phyloP scores from a whole-genome alignment of 306 rosid genomes.

The Morella rubra region DNA sequence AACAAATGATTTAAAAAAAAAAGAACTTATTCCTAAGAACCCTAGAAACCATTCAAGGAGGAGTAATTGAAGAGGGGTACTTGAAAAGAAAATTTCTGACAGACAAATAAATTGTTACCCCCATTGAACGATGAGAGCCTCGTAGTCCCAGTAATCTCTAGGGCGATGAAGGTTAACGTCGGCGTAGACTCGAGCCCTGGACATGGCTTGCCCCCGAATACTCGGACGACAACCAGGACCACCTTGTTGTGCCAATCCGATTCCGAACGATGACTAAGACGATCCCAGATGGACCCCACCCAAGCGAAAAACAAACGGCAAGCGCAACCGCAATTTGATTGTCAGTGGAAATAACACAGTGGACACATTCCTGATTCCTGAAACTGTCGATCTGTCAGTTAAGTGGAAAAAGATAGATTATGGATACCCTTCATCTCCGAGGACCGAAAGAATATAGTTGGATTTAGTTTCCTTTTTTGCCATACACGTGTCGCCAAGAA shows the following conservation, averaged over 20 bases:
- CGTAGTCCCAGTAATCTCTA: constrained; percentile 55
- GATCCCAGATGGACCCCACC: neutral
- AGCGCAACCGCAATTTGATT: neutral
- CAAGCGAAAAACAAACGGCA: neutral
- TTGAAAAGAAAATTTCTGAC: neutral
- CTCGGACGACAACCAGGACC: neutral
- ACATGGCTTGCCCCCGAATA: constrained; percentile 27
- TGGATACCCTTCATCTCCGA: too few relatives aligned
- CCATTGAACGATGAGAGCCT: constrained; percentile 47
- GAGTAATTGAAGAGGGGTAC: neutral
- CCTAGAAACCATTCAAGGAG: neutral
- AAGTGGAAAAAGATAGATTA: too few relatives aligned
- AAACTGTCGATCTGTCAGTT: too few relatives aligned
- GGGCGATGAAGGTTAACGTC: constrained; percentile 55
- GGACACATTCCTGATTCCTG: neutral
- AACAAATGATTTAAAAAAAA: neutral
- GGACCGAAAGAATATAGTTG: too few relatives aligned
- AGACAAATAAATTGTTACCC: constrained; percentile 23
- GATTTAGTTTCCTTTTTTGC: too few relatives aligned
- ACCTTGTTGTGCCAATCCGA: neutral
- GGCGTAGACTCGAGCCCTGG: constrained; percentile 48
- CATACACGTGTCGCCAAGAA: too few relatives aligned
- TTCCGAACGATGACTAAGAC: constrained; percentile 1
- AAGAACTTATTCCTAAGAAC: neutral
- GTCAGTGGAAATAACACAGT: neutral